Base-by-base conservation (phyloP, 768 basidiomycete genomes). In the Phanerochaete carnosa region DNA sequence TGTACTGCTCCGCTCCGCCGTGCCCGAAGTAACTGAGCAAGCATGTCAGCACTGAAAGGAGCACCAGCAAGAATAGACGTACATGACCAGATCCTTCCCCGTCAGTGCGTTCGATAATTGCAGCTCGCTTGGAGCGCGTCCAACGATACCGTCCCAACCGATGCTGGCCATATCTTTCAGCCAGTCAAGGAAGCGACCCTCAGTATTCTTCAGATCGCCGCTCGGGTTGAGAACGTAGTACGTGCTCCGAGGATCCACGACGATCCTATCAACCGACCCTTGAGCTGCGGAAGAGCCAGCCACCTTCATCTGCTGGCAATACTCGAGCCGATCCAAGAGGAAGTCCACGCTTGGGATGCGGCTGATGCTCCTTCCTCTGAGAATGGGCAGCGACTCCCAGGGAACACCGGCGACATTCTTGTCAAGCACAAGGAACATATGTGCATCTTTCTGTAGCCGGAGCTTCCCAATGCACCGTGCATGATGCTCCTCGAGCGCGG, bases 1-100 rank as follows among this genome's bases (percentile, higher is more conserved):
- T 80, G 68, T 96, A 99, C 66, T 98, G 96, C 69, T 98, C 95
- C 1, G 86, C 95, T 7, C 95, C 95, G 1, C 94, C 94, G 67
- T 99, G 97, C 15, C 97, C 97, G 69, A 98, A 97, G 74, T 98
- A 99, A 12, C 96, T 98, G 64, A 16, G 39, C 30, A 1, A 28
- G 4, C 22, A 37, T 22, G 19, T 37, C n/a, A 60, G 35, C 26
- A 30, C 9, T 22, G 52, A n/a, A 43, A 33, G 39, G 30, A 3
- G 25, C 55, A 43, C 8, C 4, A 43, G 39, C 11, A 23, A 59
- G 52, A 56, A 50, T 57, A 7, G 29, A 86, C 94, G 70, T 72
- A 97, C 95, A 98, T 82, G n/a, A 98, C 86, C 13, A 99, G 78
- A 64, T 98, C 95, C 47, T 86, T 83, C 50, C 78, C 79, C 64